phyloP scores from a whole-genome alignment of 2,329 filamentous ascomycete genomes.

The Colletotrichum tanaceti region DNA sequence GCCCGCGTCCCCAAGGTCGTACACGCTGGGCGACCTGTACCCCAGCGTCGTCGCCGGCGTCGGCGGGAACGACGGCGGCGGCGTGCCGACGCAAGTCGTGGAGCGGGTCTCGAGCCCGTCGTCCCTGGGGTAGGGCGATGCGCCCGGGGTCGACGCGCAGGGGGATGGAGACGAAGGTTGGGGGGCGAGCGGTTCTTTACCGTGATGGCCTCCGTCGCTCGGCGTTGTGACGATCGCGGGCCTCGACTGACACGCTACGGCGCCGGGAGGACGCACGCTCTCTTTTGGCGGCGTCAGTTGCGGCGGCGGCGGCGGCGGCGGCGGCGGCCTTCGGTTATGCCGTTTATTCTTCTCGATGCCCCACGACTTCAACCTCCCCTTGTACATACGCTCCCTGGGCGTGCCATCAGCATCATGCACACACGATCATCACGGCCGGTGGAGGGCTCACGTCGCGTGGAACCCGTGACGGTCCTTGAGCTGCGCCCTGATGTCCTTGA shows the following conservation, averaged over 20 bases:
- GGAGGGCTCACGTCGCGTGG: conserved; percentile 31
- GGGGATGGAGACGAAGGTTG: neutral
- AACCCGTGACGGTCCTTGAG: conserved; percentile 21
- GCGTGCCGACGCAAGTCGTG: conserved; percentile 5
- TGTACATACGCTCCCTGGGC: conserved; percentile 37
- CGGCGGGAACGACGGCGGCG: conserved; percentile 3
- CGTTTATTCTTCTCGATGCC: conserved; percentile 36
- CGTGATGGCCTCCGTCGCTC: neutral
- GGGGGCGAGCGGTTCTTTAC: neutral
- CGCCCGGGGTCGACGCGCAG: neutral
- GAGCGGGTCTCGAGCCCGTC: neutral
- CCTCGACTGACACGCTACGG: no score
- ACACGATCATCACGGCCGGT: neutral
- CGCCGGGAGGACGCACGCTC: neutral
- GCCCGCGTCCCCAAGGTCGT: neutral
- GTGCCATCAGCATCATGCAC: neutral
- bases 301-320: no score
- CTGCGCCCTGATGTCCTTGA: conserved; percentile 20
- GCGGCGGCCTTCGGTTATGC: neutral
- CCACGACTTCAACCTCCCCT: conserved; percentile 32
- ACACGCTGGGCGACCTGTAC: neutral
- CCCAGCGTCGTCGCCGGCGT: conserved; percentile 5
- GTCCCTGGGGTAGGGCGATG: neutral
- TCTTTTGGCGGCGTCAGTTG: neutral
- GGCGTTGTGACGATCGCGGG: neutral